These are phyloP conservation scores for Penicillium chermesinum DNA, from an alignment of 495 filamentous ascomycete genomes.

Conservation along the genomic window DNA sequence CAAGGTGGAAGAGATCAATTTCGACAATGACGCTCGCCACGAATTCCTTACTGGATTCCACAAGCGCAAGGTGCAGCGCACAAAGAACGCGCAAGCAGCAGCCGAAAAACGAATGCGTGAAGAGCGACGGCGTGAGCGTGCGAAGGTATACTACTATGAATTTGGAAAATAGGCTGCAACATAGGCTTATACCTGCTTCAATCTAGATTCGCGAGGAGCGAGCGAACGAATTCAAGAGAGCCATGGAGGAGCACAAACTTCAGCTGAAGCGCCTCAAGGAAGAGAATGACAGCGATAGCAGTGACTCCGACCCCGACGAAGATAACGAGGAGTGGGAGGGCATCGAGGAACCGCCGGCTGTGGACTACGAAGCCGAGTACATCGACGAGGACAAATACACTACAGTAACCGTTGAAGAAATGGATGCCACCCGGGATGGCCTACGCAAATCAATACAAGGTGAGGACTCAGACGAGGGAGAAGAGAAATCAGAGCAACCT, in stretches of 20 bases:
- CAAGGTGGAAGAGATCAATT: constrained; percentile 71
- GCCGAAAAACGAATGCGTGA: constrained; percentile 66
- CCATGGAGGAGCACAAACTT: constrained; percentile 66
- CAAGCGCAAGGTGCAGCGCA: constrained; percentile 82
- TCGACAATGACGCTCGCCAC: constrained; percentile 69
- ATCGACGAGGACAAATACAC: constrained; percentile 94
- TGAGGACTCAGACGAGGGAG: constrained; percentile 44
- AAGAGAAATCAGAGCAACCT: constrained; percentile 21
- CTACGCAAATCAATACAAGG: constrained; percentile 48
- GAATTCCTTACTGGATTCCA: constrained; percentile 94
- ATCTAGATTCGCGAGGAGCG: constrained; percentile 72
- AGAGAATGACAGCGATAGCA: constrained; percentile 45
- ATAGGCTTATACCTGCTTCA: constrained; percentile 8
- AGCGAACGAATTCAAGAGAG: constrained; percentile 69
- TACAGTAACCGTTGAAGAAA: constrained; percentile 88
- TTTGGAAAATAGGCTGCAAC: neutral
- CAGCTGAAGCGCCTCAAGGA: constrained; percentile 51
- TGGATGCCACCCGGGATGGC: constrained; percentile 71
- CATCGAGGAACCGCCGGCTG: constrained; percentile 49
- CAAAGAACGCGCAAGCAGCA: constrained; percentile 74
- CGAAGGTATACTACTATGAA: constrained; percentile 49
- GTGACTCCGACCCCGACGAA: constrained; percentile 30
- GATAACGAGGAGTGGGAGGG: constrained; percentile 58
- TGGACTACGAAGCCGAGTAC: constrained; percentile 88
- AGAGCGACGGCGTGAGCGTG: constrained; percentile 65